A percentile compares a stretch with the other conserved stretches of the same genome.
phyloP scores from a whole-genome alignment of 331 rosid genomes.

The Cucumis variabilis region DNA sequence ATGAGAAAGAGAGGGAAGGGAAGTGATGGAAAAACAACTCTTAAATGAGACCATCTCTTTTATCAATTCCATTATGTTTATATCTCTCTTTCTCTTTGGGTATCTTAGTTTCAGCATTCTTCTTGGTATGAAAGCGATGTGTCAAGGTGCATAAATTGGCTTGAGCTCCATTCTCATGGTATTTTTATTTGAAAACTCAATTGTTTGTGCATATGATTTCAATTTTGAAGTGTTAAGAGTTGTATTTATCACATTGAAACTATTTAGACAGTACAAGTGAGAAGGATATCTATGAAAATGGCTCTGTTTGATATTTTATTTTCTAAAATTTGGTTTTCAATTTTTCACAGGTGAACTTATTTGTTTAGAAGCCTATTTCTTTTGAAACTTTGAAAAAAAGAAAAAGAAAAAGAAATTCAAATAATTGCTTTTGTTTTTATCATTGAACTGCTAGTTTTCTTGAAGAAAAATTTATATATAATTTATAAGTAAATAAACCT shows the following conservation, averaged over 20 bases:
- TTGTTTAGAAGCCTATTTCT: background rate
- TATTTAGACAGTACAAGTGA: background rate
- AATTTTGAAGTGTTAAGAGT: background rate
- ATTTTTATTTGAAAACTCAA: background rate
- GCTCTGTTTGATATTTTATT: background rate
- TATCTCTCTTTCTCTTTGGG: background rate
- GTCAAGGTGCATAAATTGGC: too few species aligned
- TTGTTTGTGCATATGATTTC: background rate
- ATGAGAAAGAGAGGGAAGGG: constrained; percentile 2
- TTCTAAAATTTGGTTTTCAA: background rate
- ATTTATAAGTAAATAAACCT: background rate
- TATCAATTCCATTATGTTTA: background rate
- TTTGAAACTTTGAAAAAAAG: background rate
- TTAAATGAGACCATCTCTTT: background rate
- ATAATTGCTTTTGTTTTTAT: background rate
- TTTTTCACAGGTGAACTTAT: background rate
- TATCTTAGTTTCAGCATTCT: background rate
- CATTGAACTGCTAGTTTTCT: background rate
- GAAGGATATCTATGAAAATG: background rate
- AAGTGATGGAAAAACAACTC: constrained; percentile 16
- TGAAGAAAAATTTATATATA: background rate
- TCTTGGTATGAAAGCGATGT: background rate
- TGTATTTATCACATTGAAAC: background rate
- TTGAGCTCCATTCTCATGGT: background rate
- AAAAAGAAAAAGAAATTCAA: background rate